phyloP scores from a whole-genome alignment of 257 asterid genomes.

The Lycium barbarum region DNA sequence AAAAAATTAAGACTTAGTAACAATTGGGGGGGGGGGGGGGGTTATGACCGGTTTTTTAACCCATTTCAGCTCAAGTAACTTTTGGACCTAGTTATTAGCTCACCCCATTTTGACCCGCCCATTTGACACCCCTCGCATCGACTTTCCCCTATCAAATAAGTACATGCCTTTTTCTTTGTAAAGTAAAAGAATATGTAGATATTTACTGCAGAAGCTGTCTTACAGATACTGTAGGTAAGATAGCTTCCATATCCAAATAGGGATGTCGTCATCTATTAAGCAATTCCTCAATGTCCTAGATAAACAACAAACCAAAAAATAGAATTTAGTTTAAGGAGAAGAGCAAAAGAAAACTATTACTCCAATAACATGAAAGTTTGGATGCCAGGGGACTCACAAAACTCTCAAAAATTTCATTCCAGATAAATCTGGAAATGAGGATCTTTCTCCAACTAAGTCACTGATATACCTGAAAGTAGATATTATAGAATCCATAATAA shows the following conservation, averaged over 20 bases:
- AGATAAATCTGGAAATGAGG: neutral
- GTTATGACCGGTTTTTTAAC: no score
- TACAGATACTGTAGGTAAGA: neutral
- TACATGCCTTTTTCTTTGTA: neutral
- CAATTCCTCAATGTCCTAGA: constrained; percentile 35
- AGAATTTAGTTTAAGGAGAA: neutral
- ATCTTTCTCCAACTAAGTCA: neutral
- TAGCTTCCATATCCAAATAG: constrained; percentile 12
- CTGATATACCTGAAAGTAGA: constrained; percentile 18
- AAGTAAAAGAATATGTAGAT: constrained; percentile 9
- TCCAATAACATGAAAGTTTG: neutral
- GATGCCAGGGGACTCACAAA: constrained; percentile 10
- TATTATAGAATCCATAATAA: neutral
- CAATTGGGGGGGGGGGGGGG: no score
- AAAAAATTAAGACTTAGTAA: no score
- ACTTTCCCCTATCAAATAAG: neutral
- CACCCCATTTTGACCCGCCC: no score
- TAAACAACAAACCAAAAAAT: neutral
- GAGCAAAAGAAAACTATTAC: neutral
- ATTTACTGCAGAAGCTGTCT: neutral
- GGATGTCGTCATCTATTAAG: neutral
- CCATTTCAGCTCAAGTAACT: no score
- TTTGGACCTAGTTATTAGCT: no score
- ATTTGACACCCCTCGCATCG: neutral
- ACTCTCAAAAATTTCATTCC: neutral